Percentiles rank a stretch among this genome's conserved stretches.
These are phyloP conservation scores for Suillus weaverae DNA, from an alignment of 768 basidiomycete species.

Conservation along the genomic window DNA sequence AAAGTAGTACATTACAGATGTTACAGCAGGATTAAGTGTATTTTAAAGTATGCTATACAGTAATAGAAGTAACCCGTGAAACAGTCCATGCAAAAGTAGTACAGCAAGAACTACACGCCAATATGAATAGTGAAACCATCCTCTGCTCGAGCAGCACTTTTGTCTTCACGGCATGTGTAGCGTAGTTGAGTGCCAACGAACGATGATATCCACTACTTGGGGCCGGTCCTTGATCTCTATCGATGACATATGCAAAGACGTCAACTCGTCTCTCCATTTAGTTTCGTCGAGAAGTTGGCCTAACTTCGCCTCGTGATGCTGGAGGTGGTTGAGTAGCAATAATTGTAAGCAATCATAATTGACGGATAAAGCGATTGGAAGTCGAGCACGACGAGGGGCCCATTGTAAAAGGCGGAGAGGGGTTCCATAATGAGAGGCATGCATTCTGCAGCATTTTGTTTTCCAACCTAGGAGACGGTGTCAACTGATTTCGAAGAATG, in stretches of 20 bases:
- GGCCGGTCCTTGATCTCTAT: constrained; percentile 55
- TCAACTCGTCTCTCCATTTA: constrained; percentile 86
- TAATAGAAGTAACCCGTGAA: too few species aligned
- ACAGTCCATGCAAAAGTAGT: too few species aligned
- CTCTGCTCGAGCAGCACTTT: too few species aligned
- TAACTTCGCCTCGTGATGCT: constrained; percentile 61
- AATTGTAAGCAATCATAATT: constrained; percentile 98
- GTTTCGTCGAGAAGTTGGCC: constrained; percentile 77
- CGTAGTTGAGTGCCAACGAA: constrained; percentile 38
- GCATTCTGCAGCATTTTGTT: constrained; percentile 95
- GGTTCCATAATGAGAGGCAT: constrained; percentile 97
- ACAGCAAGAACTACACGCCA: too few species aligned
- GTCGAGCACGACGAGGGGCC: constrained; percentile 91
- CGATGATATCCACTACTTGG: constrained; percentile 67
- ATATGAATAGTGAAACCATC: too few species aligned
- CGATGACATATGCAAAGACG: constrained; percentile 65
- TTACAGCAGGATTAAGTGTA: too few species aligned
- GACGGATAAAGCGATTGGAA: constrained; percentile 97
- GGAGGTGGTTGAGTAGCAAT: constrained; percentile 84
- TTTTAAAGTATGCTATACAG: too few species aligned
- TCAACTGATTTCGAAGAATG: not conserved
- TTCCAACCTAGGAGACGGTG: constrained; percentile 67
- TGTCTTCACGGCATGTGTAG: too few species aligned
- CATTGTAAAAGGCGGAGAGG: constrained; percentile 86
- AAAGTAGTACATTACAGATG: too few species aligned